Evolutionary conservation across 345 rosid species (phyloP).

Genomic region (Dovyalis caffra): DNA sequence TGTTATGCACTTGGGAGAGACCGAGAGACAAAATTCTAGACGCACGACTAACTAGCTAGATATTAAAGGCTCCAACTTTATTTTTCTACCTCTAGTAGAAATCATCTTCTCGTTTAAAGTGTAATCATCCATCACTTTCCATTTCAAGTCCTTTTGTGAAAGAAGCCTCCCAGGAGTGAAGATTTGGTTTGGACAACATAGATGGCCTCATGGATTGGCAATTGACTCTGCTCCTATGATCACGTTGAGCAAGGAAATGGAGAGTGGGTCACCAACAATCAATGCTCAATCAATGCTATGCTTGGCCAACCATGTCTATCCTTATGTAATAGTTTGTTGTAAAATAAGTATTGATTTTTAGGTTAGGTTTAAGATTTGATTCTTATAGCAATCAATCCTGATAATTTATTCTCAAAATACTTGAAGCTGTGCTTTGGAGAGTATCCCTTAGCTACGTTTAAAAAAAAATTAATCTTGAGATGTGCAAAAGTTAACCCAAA

Average conservation of each 20-base stretch:
- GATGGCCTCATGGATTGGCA: slow-evolving; percentile 11
- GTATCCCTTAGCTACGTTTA: too few relatives aligned
- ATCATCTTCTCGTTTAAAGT: slow-evolving; percentile 3
- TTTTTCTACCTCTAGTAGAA: not conserved
- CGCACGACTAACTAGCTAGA: not conserved
- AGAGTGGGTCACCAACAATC: slow-evolving; percentile 26
- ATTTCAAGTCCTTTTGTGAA: slow-evolving; percentile 32
- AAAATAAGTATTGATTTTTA: too few relatives aligned
- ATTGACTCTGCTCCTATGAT: slow-evolving; percentile 8
- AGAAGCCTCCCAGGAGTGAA: slow-evolving; percentile 32
- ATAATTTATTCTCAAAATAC: too few relatives aligned
- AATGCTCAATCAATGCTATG: slow-evolving; percentile 4
- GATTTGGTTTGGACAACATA: slow-evolving; percentile 18
- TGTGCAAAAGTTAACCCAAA: too few relatives aligned
- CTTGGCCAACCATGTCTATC: slow-evolving; percentile 15
- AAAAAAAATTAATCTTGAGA: too few relatives aligned
- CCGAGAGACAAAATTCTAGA: not conserved
- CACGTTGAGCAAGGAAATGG: slow-evolving; percentile 12
- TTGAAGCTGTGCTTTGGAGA: too few relatives aligned
- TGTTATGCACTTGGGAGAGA: slow-evolving; percentile 12
- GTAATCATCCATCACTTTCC: slow-evolving; percentile 19
- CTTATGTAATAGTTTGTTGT: too few relatives aligned
- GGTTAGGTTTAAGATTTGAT: too few relatives aligned
- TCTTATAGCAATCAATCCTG: too few relatives aligned
- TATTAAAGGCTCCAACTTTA: not conserved